Evolutionary conservation across 805 yeast genomes (phyloP).

Genomic region (Isabelozyma pseudorhagii): DNA sequence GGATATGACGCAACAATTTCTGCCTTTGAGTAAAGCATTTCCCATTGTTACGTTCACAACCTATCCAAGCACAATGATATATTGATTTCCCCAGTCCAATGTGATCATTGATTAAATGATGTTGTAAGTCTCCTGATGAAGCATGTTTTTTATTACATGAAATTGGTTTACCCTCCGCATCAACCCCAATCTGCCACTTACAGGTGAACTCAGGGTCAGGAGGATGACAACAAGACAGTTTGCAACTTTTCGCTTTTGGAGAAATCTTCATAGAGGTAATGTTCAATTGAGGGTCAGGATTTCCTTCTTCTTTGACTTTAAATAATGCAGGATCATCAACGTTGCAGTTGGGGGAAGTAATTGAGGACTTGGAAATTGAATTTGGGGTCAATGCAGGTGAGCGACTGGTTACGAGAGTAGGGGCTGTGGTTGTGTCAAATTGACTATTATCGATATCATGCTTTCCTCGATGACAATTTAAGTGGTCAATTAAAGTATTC

Average conservation of each 20-base stretch:
- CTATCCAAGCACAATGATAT: slow-evolving; percentile 76
- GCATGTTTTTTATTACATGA: slow-evolving; percentile 52
- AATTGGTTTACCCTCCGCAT: slow-evolving; percentile 23
- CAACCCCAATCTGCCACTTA: slow-evolving; percentile 36
- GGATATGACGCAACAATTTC: slow-evolving; percentile 80
- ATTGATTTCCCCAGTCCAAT: slow-evolving; percentile 68
- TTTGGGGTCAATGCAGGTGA: slow-evolving; percentile 7
- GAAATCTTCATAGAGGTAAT: slow-evolving; percentile 32
- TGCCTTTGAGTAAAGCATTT: slow-evolving; percentile 77
- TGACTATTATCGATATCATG: slow-evolving; percentile 21
- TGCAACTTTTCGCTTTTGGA: slow-evolving; percentile 18
- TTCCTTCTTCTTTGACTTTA: background rate
- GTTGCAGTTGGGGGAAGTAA: slow-evolving; percentile 4
- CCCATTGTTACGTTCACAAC: slow-evolving; percentile 60
- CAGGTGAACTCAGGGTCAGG: slow-evolving; percentile 41
- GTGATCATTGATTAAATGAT: slow-evolving; percentile 67
- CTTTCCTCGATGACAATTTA: slow-evolving; percentile 24
- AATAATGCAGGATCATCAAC: background rate
- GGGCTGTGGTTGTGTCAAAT: slow-evolving; percentile 10
- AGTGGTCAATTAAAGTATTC: slow-evolving; percentile 55
- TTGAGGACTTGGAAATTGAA: slow-evolving; percentile 4
- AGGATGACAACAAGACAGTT: slow-evolving; percentile 4
- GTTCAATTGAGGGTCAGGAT: slow-evolving; percentile 12
- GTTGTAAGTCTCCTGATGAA: slow-evolving; percentile 60
- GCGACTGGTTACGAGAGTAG: background rate